Evolutionary conservation across 2,329 filamentous ascomycete genomes (phyloP).

Genomic region (Camptophora hylomeconis): DNA sequence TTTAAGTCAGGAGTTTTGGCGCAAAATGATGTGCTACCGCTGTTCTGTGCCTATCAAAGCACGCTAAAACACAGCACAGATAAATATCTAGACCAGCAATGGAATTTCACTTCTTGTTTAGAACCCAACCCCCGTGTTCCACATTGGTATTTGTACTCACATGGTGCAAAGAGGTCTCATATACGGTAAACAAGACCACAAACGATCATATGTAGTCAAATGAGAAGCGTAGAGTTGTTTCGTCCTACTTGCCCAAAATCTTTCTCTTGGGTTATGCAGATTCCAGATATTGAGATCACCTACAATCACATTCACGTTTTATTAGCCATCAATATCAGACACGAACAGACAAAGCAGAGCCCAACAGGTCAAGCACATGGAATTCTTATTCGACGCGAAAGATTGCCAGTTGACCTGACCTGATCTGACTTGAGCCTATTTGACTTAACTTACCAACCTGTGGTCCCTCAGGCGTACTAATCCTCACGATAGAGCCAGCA

Average conservation of each 20-base stretch:
- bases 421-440: not conserved
- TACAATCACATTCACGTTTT: too few species aligned
- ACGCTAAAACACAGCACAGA: too few species aligned
- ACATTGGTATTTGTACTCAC: too few species aligned
- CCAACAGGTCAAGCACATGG: too few species aligned
- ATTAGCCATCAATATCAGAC: too few species aligned
- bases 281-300: conserved; percentile 79
- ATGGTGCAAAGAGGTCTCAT: conserved; percentile 64
- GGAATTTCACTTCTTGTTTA: not conserved
- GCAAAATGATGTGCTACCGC: too few species aligned
- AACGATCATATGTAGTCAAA: conserved; percentile 54
- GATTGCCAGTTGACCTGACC: conserved; percentile 2
- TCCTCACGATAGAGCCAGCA: conserved; percentile 54
- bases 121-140: conserved; percentile 23
- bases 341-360: too few species aligned
- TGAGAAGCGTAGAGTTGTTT: conserved; percentile 68
- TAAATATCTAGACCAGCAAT: too few species aligned
- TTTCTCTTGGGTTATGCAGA: conserved; percentile 59
- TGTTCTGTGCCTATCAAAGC: too few species aligned
- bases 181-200: conserved; percentile 69
- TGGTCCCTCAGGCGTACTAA: conserved; percentile 63
- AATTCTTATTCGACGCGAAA: too few species aligned
- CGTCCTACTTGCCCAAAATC: conserved; percentile 71
- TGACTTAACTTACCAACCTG: conserved; percentile 42
- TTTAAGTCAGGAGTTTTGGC: not conserved